Percentiles rank a stretch among this genome's conserved stretches.
Evolutionary conservation across 2,329 filamentous ascomycete species (phyloP).

Genomic region (Cladobotryum mycophilum): DNA sequence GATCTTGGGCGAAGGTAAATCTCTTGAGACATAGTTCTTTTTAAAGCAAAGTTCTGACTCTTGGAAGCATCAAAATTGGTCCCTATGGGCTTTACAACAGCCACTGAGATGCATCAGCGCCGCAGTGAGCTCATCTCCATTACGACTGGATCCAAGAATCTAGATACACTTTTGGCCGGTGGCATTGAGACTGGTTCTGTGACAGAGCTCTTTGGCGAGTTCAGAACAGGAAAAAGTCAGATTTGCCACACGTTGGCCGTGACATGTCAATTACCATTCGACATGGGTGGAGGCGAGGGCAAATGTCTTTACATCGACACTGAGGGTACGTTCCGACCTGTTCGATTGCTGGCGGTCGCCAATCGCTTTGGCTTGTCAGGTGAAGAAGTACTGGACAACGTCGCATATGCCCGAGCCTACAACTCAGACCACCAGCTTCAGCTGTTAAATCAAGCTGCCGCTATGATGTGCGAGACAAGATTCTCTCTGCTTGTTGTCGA

Average conservation of each 20-base stretch:
- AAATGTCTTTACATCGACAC: constrained; percentile 99
- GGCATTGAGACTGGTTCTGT: constrained; percentile 96
- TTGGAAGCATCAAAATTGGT: constrained; percentile 80
- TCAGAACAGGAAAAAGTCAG: constrained; percentile 96
- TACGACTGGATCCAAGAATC: constrained; percentile 93
- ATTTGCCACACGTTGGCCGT: constrained; percentile 98
- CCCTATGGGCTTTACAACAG: constrained; percentile 97
- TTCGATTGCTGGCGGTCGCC: constrained; percentile 83
- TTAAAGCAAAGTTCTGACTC: background rate
- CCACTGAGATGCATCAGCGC: constrained; percentile 97
- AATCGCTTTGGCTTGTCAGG: constrained; percentile 91
- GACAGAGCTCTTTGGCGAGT: constrained; percentile 97
- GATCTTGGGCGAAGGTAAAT: constrained; percentile 75
- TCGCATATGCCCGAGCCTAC: constrained; percentile 95
- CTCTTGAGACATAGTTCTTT: background rate
- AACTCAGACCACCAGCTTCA: constrained; percentile 98
- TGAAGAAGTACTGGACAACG: constrained; percentile 96
- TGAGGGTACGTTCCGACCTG: constrained; percentile 92
- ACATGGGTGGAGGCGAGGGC: constrained; percentile 97
- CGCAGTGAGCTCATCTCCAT: constrained; percentile 97
- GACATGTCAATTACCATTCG: constrained; percentile 94
- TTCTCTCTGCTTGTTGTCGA: constrained; percentile 96
- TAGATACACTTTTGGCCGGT: constrained; percentile 89
- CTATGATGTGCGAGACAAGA: constrained; percentile 99
- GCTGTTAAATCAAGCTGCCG: constrained; percentile 85